These are phyloP conservation scores for Coemansia biformis DNA, from an alignment of 192 early-diverging fungal genomes.

Conservation along the genomic window DNA sequence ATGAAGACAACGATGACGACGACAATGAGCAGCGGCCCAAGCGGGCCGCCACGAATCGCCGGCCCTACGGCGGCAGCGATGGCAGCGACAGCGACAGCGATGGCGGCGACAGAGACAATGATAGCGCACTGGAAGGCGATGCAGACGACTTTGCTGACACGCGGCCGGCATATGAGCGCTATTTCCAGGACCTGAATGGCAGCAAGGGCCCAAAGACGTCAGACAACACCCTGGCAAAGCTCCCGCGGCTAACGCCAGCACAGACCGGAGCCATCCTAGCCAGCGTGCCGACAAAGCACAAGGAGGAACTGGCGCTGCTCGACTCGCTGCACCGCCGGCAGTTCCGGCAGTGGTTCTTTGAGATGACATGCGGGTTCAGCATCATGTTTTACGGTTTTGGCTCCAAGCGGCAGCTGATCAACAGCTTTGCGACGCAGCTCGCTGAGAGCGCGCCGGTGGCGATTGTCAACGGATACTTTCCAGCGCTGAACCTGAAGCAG, in stretches of 20 bases:
- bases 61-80: too few relatives aligned
- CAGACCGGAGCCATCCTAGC: constrained; percentile 59
- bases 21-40: too few relatives aligned
- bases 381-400: constrained; percentile 91
- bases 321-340: constrained; percentile 53
- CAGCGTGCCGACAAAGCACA: constrained; percentile 56
- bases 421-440: constrained; percentile 59
- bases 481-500: constrained; percentile 64
- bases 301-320: constrained; percentile 54
- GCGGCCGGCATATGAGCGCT: constrained; percentile 61
- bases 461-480: constrained; percentile 84
- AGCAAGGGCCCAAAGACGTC: constrained; percentile 60
- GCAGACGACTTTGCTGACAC: constrained; percentile 15
- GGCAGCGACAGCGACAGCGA: too few relatives aligned
- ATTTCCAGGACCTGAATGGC: constrained; percentile 69
- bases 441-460: constrained; percentile 60
- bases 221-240: constrained; percentile 78
- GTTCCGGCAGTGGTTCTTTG: constrained; percentile 88
- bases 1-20: too few relatives aligned
- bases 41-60: too few relatives aligned
- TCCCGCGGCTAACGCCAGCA: constrained; percentile 67
- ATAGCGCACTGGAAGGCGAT: constrained; percentile 5
- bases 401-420: constrained; percentile 80
- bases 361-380: constrained; percentile 77
- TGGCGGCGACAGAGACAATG: constrained; percentile 6